Evolutionary conservation across 139 green algal genomes (phyloP).

Genomic region (Pseudopediastrum boryanum): DNA sequence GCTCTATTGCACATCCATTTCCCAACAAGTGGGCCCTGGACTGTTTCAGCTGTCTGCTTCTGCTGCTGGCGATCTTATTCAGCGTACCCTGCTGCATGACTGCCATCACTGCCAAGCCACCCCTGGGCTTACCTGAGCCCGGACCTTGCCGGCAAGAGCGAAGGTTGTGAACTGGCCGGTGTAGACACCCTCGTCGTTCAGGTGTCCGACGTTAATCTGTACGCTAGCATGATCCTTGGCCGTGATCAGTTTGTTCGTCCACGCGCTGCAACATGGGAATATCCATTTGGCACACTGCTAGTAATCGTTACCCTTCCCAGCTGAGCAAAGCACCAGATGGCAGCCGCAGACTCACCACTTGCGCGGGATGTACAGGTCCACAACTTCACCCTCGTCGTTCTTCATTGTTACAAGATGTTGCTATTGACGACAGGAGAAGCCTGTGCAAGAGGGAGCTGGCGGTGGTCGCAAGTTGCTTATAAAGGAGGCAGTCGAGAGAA

Average conservation of each 20-base stretch:
- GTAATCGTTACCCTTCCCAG: neutral
- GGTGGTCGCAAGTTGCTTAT: no score
- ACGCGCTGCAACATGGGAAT: constrained; percentile 78
- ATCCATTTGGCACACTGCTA: neutral
- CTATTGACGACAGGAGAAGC: no score
- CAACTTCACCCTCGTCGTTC: no score
- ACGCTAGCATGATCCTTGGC: constrained; percentile 97
- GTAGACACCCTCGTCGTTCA: constrained; percentile 96
- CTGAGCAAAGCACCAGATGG: neutral
- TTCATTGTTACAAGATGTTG: no score
- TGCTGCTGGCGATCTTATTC: neutral
- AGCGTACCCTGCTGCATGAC: neutral
- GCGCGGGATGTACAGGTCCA: constrained; percentile 98
- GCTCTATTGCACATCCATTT: neutral
- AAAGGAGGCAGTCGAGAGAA: no score
- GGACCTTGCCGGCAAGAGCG: constrained; percentile 89
- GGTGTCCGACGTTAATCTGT: constrained; percentile 99
- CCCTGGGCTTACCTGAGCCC: constrained; percentile 69
- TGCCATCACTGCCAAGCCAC: neutral
- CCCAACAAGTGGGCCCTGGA: neutral
- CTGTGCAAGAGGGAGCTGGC: no score
- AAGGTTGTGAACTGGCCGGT: constrained; percentile 94
- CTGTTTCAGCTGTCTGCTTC: neutral
- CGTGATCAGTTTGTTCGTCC: constrained; percentile 99
- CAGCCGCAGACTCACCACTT: constrained; percentile 87